Conservation (phyloP, 2,329 filamentous ascomycete genomes). For the Aureobasidium sp. region DNA sequence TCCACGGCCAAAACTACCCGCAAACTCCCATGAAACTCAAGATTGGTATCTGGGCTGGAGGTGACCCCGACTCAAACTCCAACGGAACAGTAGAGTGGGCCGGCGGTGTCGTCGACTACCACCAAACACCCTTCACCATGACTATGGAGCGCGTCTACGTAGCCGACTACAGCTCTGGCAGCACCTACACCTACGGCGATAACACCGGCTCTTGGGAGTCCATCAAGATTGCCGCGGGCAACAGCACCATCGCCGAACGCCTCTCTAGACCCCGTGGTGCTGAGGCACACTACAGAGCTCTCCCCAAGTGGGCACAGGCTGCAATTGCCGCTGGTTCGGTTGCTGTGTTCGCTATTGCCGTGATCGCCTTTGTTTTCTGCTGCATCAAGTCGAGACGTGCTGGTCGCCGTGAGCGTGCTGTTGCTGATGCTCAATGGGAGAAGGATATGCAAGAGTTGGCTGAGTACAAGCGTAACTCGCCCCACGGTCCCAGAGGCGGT, state of each 20-base stretch:
- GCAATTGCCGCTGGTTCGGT: constrained; percentile 39
- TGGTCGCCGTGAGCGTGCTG: constrained; percentile 40
- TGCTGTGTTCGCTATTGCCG: constrained; percentile 29
- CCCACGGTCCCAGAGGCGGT: neutral
- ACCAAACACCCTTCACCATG: constrained; percentile 28
- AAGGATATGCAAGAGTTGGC: constrained; percentile 28
- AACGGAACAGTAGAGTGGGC: constrained; percentile 30
- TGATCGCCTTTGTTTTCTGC: constrained; percentile 31
- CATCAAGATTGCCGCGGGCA: constrained; percentile 37
- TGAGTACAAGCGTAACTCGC: neutral
- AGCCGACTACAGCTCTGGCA: constrained; percentile 27
- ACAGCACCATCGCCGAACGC: constrained; percentile 28
- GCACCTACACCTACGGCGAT: constrained; percentile 33
- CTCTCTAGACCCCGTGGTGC: constrained; percentile 29
- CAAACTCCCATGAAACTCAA: constrained; percentile 67
- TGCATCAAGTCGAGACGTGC: constrained; percentile 42
- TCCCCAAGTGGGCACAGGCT: constrained; percentile 40
- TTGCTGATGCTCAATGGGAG: constrained; percentile 40
- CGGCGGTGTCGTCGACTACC: constrained; percentile 27
- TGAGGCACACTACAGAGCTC: constrained; percentile 31
- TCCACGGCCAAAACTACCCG: constrained; percentile 59
- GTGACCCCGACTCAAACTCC: constrained; percentile 61
- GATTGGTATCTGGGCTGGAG: constrained; percentile 77
- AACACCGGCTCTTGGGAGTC: constrained; percentile 31
- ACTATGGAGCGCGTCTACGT: constrained; percentile 26